Evolutionary conservation across 2,329 filamentous ascomycete genomes (phyloP).

Genomic region (Hypoxylon sp.): DNA sequence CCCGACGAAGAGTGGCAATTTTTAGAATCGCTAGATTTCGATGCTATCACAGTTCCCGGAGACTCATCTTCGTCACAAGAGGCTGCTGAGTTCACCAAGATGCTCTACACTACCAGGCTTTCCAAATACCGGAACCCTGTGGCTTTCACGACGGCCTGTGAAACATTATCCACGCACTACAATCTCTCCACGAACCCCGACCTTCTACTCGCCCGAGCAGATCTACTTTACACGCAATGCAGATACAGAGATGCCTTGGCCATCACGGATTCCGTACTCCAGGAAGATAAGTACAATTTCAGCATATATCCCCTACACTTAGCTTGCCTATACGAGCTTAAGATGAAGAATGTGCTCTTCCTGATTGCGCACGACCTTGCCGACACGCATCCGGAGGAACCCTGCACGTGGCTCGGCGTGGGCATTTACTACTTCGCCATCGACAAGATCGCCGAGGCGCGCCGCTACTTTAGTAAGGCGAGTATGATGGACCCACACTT

Average conservation of each 20-base stretch:
- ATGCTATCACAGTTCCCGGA: slow-evolving; percentile 77
- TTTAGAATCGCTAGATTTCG: slow-evolving; percentile 90
- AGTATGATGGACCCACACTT: slow-evolving; percentile 98
- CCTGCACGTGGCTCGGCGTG: slow-evolving; percentile 93
- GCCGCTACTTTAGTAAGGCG: slow-evolving; percentile 96
- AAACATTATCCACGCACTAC: slow-evolving; percentile 94
- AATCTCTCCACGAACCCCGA: slow-evolving; percentile 89
- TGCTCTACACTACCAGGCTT: slow-evolving; percentile 94
- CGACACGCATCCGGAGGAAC: slow-evolving; percentile 90
- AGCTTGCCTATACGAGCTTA: slow-evolving; percentile 89
- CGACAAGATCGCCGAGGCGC: slow-evolving; percentile 90
- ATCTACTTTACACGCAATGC: slow-evolving; percentile 94
- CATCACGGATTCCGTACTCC: slow-evolving; percentile 86
- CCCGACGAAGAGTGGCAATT: slow-evolving; percentile 93
- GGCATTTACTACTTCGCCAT: slow-evolving; percentile 95
- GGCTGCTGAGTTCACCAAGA: slow-evolving; percentile 92
- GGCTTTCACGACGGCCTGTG: slow-evolving; percentile 86
- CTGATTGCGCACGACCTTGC: slow-evolving; percentile 92
- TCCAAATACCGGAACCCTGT: slow-evolving; percentile 94
- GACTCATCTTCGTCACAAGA: slow-evolving; percentile 82
- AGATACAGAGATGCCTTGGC: slow-evolving; percentile 89
- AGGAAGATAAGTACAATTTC: slow-evolving; percentile 90
- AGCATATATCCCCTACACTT: slow-evolving; percentile 90
- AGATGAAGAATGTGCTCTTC: slow-evolving; percentile 89
- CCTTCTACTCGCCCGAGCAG: slow-evolving; percentile 88